Evolutionary conservation across 192 early-diverging fungal genomes (phyloP), one percentile per base, ranked within the genome.

Genomic region (Diversispora epigaea): DNA sequence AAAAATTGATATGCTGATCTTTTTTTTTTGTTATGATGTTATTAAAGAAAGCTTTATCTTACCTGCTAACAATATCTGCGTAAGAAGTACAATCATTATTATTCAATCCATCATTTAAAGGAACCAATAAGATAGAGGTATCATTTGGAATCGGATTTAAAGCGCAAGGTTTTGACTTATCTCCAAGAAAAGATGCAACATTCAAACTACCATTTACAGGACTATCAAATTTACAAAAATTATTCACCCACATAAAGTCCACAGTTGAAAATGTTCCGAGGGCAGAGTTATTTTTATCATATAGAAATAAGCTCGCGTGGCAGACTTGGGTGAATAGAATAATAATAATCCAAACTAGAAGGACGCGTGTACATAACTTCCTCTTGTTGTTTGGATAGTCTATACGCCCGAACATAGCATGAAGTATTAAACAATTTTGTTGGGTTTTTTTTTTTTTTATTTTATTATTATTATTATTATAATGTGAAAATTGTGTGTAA

Each of bases 71-170:
- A 17, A 63, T 6, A n/a, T 63, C 61, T 0, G 61, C 14, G 6
- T 63, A 63, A 63, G 61, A 63, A 40, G 32, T 41, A 43, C 61
- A 63, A 17, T 39, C 61, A 43, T 39, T 40, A 61, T 58, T 58
- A 3, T 12, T 43, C 17, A 43, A 43, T 3, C 14, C 61, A 17
- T 63, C 61, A 44, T 63, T 40, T n/a, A 63, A 63, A 41, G 32
- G 25, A 41, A 63, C n/a, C 61, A 63, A 63, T 43, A 63, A 6
- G 9, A 63, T 17, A 15, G 12, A 6, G 41, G 40, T 63, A 43
- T 44, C 14, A 41, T 7, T 15, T 6, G 41, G 14, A 43, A 6
- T 4, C 39, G 15, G 41, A 5, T 63, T 44, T 63, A 63, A 19
- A 43, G 40, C 41, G n/a, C 61, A 63, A 17, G 60, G 39, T 14